Evolutionary conservation across 2,329 filamentous ascomycete genomes (phyloP), one percentile per base, ranked within the genome.

Genomic region (Epichloe uncinata): DNA sequence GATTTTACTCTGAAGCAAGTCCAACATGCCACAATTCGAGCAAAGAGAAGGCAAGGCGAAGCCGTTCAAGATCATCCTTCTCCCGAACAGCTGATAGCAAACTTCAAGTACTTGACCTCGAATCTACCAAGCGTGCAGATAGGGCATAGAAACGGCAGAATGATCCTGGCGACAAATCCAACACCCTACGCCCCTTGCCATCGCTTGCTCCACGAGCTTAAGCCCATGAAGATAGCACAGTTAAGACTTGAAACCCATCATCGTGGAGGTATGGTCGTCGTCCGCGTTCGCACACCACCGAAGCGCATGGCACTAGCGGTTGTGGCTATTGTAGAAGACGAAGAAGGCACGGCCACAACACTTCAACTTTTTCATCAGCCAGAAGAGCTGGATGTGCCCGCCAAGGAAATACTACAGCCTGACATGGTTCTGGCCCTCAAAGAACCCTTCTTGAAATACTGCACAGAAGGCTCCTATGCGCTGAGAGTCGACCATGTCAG

Each of bases 401-500:
- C 58, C 0, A 54, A 64, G 4, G 58, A 70, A 5, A 55, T 68
- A 0, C 47, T 77, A 3, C 51, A 56, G 0, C 48, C 60, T 5
- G 61, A 63, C 1, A 61, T 59, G 11, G 56, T 70, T 0, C 63
- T 69, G 11, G 56, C 78, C 30, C 48, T 80, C 30, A 81, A 78
- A 53, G 75, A 79, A 50, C 75, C 75, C 0, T 79, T 70, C 55
- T 68, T 78, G 54, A 75, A 72, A 53, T 33, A 57, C 0, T 63
- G 63, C 22, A 58, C 57, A 0, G 58, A 69, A 30, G 69, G 69
- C 2, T 45, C 60, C 0, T 74, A 73, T 56, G 64, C 61, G 0
- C 35, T 80, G 22, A 66, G 74, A 5, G 71, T 78, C 6, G 76
- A 80, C 50, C 76, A 80, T 56, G 55, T 72, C 15, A 70, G 68